Evolutionary conservation across 1,139 yeast genomes (phyloP).

Genomic region (Saccharomyces hybrid): DNA sequence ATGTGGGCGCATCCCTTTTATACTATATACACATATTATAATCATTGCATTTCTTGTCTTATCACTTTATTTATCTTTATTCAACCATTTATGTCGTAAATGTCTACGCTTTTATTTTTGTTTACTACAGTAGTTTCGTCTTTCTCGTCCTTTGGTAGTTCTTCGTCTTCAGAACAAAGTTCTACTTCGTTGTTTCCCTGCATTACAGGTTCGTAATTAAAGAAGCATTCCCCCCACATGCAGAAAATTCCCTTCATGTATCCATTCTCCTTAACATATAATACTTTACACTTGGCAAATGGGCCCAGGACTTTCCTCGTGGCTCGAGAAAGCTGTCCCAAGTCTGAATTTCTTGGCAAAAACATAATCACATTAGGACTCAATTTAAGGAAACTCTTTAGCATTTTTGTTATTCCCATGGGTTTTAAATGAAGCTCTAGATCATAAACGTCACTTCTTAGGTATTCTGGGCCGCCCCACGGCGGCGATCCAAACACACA

Average conservation of each 20-base stretch:
- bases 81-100: background rate
- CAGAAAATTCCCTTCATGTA: slow-evolving; percentile 49
- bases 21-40: background rate
- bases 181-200: slow-evolving; percentile 1
- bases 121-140: background rate
- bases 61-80: background rate
- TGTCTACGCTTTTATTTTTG: background rate
- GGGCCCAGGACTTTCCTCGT: slow-evolving; percentile 43
- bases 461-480: slow-evolving; percentile 89
- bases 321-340: slow-evolving; percentile 47
- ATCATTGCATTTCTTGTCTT: background rate
- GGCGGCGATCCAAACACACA: slow-evolving; percentile 84
- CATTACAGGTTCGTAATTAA: slow-evolving; percentile 12
- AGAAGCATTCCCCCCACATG: slow-evolving; percentile 46
- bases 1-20: background rate
- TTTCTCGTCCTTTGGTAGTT: slow-evolving; percentile 1
- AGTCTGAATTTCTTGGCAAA: slow-evolving; percentile 64
- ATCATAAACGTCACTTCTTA: slow-evolving; percentile 41
- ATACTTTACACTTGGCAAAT: slow-evolving; percentile 40
- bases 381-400: slow-evolving; percentile 38
- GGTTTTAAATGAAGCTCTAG: slow-evolving; percentile 40
- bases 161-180: background rate
- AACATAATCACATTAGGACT: slow-evolving; percentile 56
- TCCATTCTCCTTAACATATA: slow-evolving; percentile 40
- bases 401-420: slow-evolving; percentile 40